These are phyloP conservation scores for Arabis hirsuta DNA, from an alignment of 345 rosid species.

Conservation along the genomic window DNA sequence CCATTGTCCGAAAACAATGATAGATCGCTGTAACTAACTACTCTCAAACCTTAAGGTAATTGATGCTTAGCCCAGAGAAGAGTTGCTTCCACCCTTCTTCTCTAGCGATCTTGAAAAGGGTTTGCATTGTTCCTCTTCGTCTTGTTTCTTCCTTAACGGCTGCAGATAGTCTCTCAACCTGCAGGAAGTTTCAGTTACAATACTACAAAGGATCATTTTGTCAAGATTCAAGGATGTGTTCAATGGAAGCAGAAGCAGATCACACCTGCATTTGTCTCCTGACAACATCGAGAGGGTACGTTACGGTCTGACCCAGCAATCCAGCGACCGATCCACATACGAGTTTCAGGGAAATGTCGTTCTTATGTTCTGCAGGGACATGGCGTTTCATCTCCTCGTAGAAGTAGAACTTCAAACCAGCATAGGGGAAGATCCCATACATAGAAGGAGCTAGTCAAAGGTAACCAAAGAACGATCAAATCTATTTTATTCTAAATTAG, in stretches of 20 bases:
- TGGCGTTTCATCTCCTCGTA: slow-evolving; percentile 94
- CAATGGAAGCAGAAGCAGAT: not conserved
- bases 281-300: slow-evolving; percentile 95
- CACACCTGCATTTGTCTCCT: slow-evolving; percentile 97
- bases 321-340: slow-evolving; percentile 90
- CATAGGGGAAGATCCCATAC: slow-evolving; percentile 94
- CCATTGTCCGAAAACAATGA: slow-evolving; percentile 2
- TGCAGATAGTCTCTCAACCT: slow-evolving; percentile 72
- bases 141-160: slow-evolving; percentile 55
- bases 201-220: not conserved
- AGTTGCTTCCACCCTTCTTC: slow-evolving; percentile 97
- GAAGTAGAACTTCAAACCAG: slow-evolving; percentile 97
- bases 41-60: slow-evolving; percentile 74
- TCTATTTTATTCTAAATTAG: not conserved
- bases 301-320: slow-evolving; percentile 90
- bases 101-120: slow-evolving; percentile 61
- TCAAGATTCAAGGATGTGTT: not conserved
- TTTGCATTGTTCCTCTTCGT: slow-evolving; percentile 67
- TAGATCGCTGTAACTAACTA: slow-evolving; percentile 2
- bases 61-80: slow-evolving; percentile 92
- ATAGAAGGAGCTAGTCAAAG: slow-evolving; percentile 76
- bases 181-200: slow-evolving; percentile 24
- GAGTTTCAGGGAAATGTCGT: slow-evolving; percentile 71
- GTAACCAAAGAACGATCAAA: slow-evolving; percentile 29
- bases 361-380: slow-evolving; percentile 75